phyloP scores from a whole-genome alignment of 345 rosid genomes.

The Mercurialis annua region DNA sequence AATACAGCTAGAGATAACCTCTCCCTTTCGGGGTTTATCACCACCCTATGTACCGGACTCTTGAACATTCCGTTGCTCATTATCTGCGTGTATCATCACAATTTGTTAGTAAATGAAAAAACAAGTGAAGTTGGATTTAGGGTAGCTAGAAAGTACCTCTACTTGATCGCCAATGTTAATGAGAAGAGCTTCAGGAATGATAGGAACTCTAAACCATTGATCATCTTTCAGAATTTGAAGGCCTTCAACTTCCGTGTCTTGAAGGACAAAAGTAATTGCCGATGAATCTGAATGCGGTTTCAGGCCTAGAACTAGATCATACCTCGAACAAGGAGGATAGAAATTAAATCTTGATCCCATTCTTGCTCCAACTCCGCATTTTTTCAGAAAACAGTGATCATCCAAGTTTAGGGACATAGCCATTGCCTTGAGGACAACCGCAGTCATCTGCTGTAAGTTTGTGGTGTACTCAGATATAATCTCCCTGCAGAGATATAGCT shows the following conservation, averaged over 20 bases:
- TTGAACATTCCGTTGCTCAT: conserved; percentile 55
- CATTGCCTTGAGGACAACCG: conserved; percentile 43
- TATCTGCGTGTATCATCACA: conserved; percentile 25
- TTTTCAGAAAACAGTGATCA: conserved; percentile 40
- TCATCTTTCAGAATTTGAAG: conserved; percentile 50
- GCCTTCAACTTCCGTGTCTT: conserved; percentile 57
- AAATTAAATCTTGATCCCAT: conserved; percentile 49
- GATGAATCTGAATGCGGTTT: conserved; percentile 65
- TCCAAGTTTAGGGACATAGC: conserved; percentile 49
- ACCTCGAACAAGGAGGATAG: conserved; percentile 59
- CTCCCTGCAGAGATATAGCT: conserved; percentile 39
- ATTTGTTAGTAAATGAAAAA: neutral
- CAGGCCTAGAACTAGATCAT: conserved; percentile 46
- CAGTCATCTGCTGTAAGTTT: conserved; percentile 24
- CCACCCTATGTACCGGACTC: conserved; percentile 48
- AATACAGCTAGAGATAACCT: conserved; percentile 47
- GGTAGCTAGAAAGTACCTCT: conserved; percentile 16
- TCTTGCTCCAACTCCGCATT: conserved; percentile 37
- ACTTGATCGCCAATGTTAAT: conserved; percentile 52
- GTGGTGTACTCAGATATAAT: conserved; percentile 37
- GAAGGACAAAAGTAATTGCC: conserved; percentile 52
- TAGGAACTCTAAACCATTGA: conserved; percentile 48
- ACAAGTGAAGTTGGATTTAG: no score
- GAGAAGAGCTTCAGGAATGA: conserved; percentile 41
- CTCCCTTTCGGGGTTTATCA: conserved; percentile 39